Evolutionary conservation across 257 asterid genomes (phyloP).

Genomic region (Jacaranda copaia): DNA sequence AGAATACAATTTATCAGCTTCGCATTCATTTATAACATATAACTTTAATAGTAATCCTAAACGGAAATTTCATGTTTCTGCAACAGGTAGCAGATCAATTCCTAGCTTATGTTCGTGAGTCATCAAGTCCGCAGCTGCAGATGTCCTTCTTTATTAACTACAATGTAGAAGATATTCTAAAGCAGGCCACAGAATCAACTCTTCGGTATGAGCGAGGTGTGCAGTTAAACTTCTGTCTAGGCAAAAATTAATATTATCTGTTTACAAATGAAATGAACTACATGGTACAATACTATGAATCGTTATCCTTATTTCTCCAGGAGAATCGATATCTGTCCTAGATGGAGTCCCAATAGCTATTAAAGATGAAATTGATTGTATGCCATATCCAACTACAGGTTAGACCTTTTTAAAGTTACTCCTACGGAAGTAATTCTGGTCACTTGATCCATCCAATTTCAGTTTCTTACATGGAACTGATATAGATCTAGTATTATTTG

Average conservation of each 20-base stretch:
- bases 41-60: not conserved
- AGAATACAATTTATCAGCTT: not conserved
- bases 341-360: constrained; percentile 90
- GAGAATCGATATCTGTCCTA: constrained; percentile 70
- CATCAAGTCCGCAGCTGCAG: constrained; percentile 50
- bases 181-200: constrained; percentile 78
- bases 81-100: constrained; percentile 71
- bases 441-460: not conserved
- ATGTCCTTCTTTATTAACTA: constrained; percentile 82
- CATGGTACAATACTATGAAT: not conserved
- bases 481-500: not conserved
- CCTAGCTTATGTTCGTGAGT: constrained; percentile 55
- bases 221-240: not conserved
- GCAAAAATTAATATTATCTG: not conserved
- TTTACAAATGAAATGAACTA: not conserved
- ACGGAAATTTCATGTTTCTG: not conserved
- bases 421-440: not conserved
- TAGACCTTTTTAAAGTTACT: constrained; percentile 10
- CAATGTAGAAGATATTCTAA: constrained; percentile 60
- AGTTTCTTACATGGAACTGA: not conserved
- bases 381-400: constrained; percentile 96
- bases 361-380: constrained; percentile 90
- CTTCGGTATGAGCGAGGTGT: constrained; percentile 70
- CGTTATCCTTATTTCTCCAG: constrained; percentile 40
- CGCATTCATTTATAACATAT: not conserved